Base-by-base conservation (phyloP, 1,139 yeast genomes). In the Scheffersomyces insectosa region DNA sequence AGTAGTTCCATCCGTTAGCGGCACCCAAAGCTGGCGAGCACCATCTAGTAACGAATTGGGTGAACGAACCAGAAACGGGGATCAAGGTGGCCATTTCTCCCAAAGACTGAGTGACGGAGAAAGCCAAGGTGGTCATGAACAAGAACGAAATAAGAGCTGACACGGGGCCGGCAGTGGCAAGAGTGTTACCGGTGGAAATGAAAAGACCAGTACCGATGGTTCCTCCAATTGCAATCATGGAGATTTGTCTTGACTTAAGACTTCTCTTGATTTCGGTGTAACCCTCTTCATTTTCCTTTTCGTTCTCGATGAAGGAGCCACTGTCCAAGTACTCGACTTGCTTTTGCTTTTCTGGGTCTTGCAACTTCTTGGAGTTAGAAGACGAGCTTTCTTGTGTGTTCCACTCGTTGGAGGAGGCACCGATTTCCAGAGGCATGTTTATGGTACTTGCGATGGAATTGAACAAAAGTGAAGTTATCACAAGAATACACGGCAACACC, bases 1-100 rank as follows among this genome's bases (percentile, higher is more conserved):
- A 87, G 63, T 88, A 89, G 67, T 82, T 75, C 80, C 88, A 88
- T 43, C 93, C 95, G 55, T 83, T 82, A 38, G 95, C 83, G 44
- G 87, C 88, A 49, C 95, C 95, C 44, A 85, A 68, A 8, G 90
- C 80, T 27, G 84, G 85, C 9, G 86, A 80, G 43, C 79, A 63
- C 72, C 87, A 87, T 57, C 90, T 68, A 42, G 85, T 72, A 28
- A 70, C 68, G 47, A 72, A 74, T 50, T 73, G 79, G 32, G 75
- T 67, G 63, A 85, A 83, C 1, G 86, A 80, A 13, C 88, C 86
- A 3, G 87, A 70, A 34, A 82, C 77, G 3, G 89, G 89, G 38
- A 83, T 81, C 54, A 78, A 80, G 12, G 88, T 82, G 39, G 87
- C 88, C 88, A 84, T 83, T 61, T 84, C 90, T 49, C 89, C 89